Conservation (phyloP, 2,329 filamentous ascomycete genomes). For the Neonectria sp. region DNA sequence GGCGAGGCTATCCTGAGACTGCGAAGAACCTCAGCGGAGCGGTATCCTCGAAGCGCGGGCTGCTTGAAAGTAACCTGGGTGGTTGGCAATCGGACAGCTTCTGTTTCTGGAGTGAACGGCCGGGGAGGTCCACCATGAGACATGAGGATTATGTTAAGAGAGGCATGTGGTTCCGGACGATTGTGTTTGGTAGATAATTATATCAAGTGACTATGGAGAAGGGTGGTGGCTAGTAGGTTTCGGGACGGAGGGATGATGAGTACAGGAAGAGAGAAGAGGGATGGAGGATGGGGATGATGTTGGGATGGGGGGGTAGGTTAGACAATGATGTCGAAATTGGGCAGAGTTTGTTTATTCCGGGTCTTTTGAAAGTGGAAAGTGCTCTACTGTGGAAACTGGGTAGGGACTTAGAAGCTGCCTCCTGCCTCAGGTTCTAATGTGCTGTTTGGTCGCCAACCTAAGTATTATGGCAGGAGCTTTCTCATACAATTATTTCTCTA, state of each 20-base stretch:
- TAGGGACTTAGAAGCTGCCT: neutral
- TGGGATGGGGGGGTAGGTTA: neutral
- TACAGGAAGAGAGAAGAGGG: neutral
- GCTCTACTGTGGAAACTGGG: neutral
- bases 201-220: constrained; percentile 3
- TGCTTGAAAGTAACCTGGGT: constrained; percentile 3
- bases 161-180: constrained; percentile 6
- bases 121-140: constrained; percentile 24
- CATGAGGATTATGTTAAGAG: constrained; percentile 25
- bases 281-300: neutral
- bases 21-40: neutral
- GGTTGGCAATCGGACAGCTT: constrained; percentile 3
- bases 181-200: constrained; percentile 17
- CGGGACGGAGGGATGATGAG: neutral
- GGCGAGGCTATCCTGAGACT: neutral
- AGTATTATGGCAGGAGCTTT: neutral
- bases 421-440: neutral
- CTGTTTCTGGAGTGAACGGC: constrained; percentile 22
- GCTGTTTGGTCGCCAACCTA: neutral
- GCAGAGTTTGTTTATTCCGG: neutral
- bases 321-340: neutral
- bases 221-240: constrained; percentile 10
- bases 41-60: neutral
- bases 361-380: neutral
- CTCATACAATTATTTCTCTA: neutral